Percentiles rank a stretch among this genome's conserved stretches.
These are phyloP conservation scores for Botrytis medusae DNA, from an alignment of 2,329 filamentous ascomycete species.

Conservation along the genomic window DNA sequence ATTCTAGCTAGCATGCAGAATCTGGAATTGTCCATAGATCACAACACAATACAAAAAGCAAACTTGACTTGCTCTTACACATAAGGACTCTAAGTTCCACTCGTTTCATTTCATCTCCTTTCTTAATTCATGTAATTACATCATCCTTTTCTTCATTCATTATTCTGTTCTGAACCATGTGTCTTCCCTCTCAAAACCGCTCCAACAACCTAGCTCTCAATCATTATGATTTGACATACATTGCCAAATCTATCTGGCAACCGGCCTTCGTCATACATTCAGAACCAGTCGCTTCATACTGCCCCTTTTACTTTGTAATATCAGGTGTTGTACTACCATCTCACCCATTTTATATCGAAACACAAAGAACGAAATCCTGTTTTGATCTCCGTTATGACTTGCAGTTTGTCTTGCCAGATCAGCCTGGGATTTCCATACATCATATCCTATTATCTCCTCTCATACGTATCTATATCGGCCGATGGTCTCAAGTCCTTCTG, in stretches of 20 bases:
- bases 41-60: neutral
- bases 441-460: neutral
- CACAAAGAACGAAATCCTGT: neutral
- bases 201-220: neutral
- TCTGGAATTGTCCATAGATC: neutral
- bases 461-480: neutral
- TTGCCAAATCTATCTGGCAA: neutral
- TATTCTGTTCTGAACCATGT: neutral
- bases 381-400: neutral
- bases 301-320: neutral
- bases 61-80: neutral
- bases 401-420: neutral
- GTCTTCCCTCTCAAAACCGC: neutral
- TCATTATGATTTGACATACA: too few species aligned
- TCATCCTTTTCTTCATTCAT: neutral
- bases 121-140: neutral
- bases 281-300: too few species aligned
- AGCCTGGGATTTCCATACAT: too few species aligned
- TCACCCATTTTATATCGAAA: neutral
- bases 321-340: neutral
- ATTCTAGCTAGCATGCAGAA: neutral
- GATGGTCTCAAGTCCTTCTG: neutral
- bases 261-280: neutral
- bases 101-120: neutral
- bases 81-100: neutral